Conservation (phyloP, 768 basidiomycete genomes). For the Suillus paluster region DNA sequence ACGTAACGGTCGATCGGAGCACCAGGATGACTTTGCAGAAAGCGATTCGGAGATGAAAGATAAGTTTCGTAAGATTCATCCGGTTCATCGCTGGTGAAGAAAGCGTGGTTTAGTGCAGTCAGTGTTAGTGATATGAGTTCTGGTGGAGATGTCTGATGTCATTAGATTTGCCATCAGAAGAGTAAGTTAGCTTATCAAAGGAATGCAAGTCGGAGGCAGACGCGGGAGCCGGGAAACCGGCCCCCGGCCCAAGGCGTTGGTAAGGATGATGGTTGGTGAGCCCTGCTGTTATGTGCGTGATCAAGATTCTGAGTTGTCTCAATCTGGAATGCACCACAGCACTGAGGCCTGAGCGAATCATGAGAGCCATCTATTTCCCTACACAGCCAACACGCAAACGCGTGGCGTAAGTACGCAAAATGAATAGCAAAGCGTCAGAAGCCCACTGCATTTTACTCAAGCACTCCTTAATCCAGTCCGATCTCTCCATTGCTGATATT, state of each 20-base stretch:
- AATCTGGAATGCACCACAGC: neutral
- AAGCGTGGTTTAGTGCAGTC: neutral
- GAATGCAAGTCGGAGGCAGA: neutral
- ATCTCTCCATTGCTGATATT: constrained; percentile 73
- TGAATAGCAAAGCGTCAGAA: constrained; percentile 11
- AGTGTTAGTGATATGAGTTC: neutral
- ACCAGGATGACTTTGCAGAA: neutral
- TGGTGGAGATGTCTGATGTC: neutral
- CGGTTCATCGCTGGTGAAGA: neutral
- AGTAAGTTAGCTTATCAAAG: neutral
- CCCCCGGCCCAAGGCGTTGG: constrained; percentile 1
- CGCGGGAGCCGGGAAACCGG: neutral
- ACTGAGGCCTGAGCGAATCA: neutral
- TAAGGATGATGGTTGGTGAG: neutral
- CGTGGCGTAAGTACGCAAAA: neutral
- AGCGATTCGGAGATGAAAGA: constrained; percentile 2
- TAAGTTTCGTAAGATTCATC: neutral
- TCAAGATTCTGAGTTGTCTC: neutral
- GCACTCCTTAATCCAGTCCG: constrained; percentile 26
- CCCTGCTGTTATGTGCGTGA: neutral
- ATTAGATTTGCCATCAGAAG: constrained; percentile 3
- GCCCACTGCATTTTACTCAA: constrained; percentile 1
- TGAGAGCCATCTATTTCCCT: constrained; percentile 5
- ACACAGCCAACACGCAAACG: neutral
- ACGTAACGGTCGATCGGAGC: neutral